These are phyloP conservation scores for Neonectria magnoliae DNA, from an alignment of 2,329 filamentous ascomycete species.

Conservation along the genomic window DNA sequence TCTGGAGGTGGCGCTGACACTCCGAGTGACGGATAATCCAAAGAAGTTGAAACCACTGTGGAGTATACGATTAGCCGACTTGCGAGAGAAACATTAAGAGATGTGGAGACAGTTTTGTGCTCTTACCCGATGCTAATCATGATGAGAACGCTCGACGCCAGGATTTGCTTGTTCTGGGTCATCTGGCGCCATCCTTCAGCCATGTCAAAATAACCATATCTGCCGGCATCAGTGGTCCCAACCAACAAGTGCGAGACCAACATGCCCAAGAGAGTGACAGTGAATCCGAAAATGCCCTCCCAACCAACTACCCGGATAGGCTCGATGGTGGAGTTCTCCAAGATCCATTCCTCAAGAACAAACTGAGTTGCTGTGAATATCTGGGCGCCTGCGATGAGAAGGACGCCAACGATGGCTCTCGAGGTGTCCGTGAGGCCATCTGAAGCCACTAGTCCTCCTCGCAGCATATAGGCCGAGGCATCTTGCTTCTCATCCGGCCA, in stretches of 20 bases:
- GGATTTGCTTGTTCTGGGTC: constrained; percentile 74
- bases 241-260: constrained; percentile 80
- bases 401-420: constrained; percentile 80
- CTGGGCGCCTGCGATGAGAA: constrained; percentile 92
- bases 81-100: not conserved
- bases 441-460: constrained; percentile 51
- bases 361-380: constrained; percentile 98
- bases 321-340: constrained; percentile 72
- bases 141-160: constrained; percentile 83
- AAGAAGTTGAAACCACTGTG: constrained; percentile 97
- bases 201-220: constrained; percentile 89
- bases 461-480: constrained; percentile 43
- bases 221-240: constrained; percentile 78
- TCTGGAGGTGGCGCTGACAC: constrained; percentile 89
- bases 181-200: constrained; percentile 87
- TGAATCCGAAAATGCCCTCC: constrained; percentile 93
- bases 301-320: constrained; percentile 93
- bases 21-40: constrained; percentile 89
- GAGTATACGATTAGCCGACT: constrained; percentile 33
- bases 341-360: constrained; percentile 92
- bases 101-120: not conserved
- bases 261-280: constrained; percentile 82
- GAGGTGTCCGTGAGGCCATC: constrained; percentile 50
- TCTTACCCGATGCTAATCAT: constrained; percentile 95
- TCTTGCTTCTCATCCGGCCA: constrained; percentile 72